Conservation (phyloP, 768 basidiomycete species). For the Lactarius sanguifluus region DNA sequence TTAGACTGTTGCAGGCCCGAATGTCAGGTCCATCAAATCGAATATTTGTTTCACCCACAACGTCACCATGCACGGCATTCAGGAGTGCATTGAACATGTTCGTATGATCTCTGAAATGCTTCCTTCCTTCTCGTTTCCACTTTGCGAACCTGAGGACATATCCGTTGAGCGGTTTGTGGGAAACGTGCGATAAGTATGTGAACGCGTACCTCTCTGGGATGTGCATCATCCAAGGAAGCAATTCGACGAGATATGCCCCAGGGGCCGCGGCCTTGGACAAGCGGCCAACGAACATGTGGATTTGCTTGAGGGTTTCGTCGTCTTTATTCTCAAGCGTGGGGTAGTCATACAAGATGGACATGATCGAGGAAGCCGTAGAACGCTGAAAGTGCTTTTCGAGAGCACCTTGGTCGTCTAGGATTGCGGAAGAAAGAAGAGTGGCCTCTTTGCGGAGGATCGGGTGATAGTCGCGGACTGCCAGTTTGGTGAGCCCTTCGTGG, state of each 20-base stretch:
- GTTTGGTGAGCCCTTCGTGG: constrained; percentile 16
- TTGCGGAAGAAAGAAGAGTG: neutral
- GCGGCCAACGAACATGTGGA: neutral
- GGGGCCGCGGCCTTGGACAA: constrained; percentile 17
- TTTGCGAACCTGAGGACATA: constrained; percentile 21
- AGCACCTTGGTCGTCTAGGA: constrained; percentile 1
- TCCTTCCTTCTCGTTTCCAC: constrained; percentile 32
- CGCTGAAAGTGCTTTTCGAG: constrained; percentile 10
- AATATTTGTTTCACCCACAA: constrained; percentile 13
- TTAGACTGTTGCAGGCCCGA: neutral
- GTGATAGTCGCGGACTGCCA: constrained; percentile 8
- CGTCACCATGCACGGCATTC: constrained; percentile 9
- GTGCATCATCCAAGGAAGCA: constrained; percentile 30
- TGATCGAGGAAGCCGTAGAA: constrained; percentile 7
- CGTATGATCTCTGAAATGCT: constrained; percentile 6
- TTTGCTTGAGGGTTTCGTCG: constrained; percentile 9
- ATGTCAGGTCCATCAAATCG: neutral
- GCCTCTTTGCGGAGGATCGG: constrained; percentile 13
- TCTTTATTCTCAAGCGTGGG: constrained; percentile 17
- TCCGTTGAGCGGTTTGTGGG: too few relatives aligned
- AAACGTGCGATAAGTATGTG: neutral
- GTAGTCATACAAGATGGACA: constrained; percentile 14
- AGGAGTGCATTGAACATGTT: constrained; percentile 27
- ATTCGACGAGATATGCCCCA: constrained; percentile 30
- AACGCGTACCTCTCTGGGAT: constrained; percentile 23